Conservation (phyloP, 257 asterid genomes). For the Euphrasia confusa region DNA sequence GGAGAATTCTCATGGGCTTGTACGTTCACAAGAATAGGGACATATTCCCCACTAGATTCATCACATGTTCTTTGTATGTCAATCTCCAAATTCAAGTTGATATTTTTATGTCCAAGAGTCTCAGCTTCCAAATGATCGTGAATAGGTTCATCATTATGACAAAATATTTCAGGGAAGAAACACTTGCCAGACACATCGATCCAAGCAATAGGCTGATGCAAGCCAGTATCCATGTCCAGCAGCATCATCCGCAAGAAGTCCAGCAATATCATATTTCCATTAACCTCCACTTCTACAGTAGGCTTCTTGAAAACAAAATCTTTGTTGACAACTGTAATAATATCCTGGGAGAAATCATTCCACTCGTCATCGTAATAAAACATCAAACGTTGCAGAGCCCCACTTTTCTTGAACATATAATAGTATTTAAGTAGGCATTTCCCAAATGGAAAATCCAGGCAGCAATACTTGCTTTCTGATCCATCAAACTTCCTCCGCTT, state of each 20-base stretch:
- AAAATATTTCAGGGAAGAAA: slow-evolving; percentile 6
- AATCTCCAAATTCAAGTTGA: slow-evolving; percentile 12
- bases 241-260: slow-evolving; percentile 10
- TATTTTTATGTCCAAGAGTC: not conserved
- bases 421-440: slow-evolving; percentile 13
- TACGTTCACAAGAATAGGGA: slow-evolving; percentile 1
- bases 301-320: slow-evolving; percentile 5
- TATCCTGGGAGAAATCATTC: slow-evolving; percentile 15
- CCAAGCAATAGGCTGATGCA: slow-evolving; percentile 20
- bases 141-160: not conserved
- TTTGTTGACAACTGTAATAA: slow-evolving; percentile 8
- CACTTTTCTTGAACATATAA: slow-evolving; percentile 14
- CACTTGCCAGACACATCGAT: slow-evolving; percentile 14
- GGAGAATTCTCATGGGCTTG: slow-evolving; percentile 8
- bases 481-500: slow-evolving; percentile 7
- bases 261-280: slow-evolving; percentile 1
- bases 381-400: slow-evolving; percentile 12
- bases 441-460: slow-evolving; percentile 3
- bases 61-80: not conserved
- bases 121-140: not conserved
- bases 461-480: not conserved
- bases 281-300: slow-evolving; percentile 10
- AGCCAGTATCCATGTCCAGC: slow-evolving; percentile 16
- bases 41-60: slow-evolving; percentile 12
- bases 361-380: slow-evolving; percentile 3